Conservation (phyloP, 129 eudicot species). For the Deinandra increscens region DNA sequence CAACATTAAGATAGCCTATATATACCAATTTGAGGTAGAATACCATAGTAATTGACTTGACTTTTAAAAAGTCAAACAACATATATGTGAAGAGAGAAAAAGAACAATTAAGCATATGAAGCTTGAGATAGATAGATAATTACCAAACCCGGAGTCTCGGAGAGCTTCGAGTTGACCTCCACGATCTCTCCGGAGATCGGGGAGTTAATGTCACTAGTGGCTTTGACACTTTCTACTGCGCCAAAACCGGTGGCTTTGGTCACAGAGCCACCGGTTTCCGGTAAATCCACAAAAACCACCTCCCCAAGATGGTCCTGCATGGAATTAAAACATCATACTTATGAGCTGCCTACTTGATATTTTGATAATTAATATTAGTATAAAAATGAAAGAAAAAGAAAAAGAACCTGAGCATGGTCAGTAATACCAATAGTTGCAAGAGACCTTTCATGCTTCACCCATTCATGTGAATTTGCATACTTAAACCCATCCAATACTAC, state of each 20-base stretch:
- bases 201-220: constrained; percentile 86
- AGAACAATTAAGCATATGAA: not conserved
- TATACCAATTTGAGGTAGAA: not conserved
- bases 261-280: constrained; percentile 59
- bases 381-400: not conserved
- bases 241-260: constrained; percentile 61
- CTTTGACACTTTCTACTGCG: constrained; percentile 96
- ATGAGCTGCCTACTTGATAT: not conserved
- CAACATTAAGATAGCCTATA: not conserved
- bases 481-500: constrained; percentile 77
- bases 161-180: constrained; percentile 77
- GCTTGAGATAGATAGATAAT: constrained; percentile 21
- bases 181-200: constrained; percentile 92
- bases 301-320: constrained; percentile 93
- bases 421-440: constrained; percentile 96
- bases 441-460: constrained; percentile 96
- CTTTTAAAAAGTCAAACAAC: not conserved
- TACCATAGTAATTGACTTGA: constrained; percentile 3
- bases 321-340: not conserved
- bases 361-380: not conserved
- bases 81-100: not conserved
- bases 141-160: constrained; percentile 81
- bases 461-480: constrained; percentile 92
- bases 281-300: constrained; percentile 91
- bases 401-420: constrained; percentile 86